These are phyloP conservation scores for Oryza rufipogon DNA, from an alignment of 176 grass and related monocot genomes.

Conservation along the genomic window DNA sequence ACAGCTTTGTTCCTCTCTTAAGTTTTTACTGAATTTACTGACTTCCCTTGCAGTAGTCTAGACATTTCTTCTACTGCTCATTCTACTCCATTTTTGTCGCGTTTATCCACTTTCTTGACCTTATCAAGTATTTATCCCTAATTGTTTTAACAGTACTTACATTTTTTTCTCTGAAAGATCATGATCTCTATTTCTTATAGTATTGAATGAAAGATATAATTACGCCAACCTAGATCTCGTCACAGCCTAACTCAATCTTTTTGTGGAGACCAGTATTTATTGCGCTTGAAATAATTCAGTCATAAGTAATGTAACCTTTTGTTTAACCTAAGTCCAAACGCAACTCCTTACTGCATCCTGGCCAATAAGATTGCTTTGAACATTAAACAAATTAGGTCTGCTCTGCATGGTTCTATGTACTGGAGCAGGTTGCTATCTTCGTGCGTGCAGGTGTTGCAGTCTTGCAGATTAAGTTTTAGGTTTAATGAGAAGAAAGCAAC, in stretches of 20 bases:
- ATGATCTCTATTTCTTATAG: background rate
- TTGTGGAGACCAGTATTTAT: background rate
- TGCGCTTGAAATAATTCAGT: background rate
- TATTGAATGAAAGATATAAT: background rate
- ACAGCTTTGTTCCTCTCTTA: background rate
- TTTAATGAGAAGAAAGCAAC: slow-evolving; percentile 4
- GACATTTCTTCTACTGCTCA: background rate
- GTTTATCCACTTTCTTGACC: background rate
- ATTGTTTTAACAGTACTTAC: background rate
- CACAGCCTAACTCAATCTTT: background rate
- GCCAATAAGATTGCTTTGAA: slow-evolving; percentile 1
- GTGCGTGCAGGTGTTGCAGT: background rate
- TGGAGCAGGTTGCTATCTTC: slow-evolving; percentile 4
- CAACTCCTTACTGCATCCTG: slow-evolving; percentile 27
- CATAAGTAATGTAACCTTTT: slow-evolving; percentile 13
- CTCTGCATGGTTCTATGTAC: background rate
- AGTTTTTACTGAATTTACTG: background rate
- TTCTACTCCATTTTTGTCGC: background rate
- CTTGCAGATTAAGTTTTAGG: background rate
- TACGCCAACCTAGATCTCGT: background rate
- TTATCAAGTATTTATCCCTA: background rate
- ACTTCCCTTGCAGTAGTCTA: background rate
- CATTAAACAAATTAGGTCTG: slow-evolving; percentile 1
- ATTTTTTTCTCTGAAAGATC: background rate
- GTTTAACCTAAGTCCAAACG: slow-evolving; percentile 5